phyloP scores from a whole-genome alignment of 1,284 basidiomycete genomes.

The Tausonia pullulans region DNA sequence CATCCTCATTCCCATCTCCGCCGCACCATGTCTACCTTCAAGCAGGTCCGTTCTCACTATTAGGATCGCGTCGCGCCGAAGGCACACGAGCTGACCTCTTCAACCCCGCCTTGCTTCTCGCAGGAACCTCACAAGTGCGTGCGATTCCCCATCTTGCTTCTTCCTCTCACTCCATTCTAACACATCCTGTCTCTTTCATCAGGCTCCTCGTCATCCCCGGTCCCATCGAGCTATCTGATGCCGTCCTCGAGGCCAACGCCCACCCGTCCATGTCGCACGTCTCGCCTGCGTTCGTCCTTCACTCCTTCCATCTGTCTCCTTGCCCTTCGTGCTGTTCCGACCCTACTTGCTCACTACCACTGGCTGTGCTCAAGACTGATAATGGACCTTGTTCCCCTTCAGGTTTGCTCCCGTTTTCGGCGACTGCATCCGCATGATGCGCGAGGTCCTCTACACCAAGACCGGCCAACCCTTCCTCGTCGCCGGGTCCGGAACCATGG shows the following conservation, averaged over 20 bases:
- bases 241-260: constrained; percentile 40
- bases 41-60: not conserved
- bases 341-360: not conserved
- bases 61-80: not conserved
- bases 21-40: constrained; percentile 10
- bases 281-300: constrained; percentile 69
- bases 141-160: not conserved
- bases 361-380: not conserved
- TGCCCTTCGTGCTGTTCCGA: not conserved
- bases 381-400: not conserved
- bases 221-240: constrained; percentile 33
- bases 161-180: not conserved
- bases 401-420: constrained; percentile 52
- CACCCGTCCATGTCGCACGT: constrained; percentile 73
- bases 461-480: constrained; percentile 78
- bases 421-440: constrained; percentile 77
- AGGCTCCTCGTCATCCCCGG: constrained; percentile 34
- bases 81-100: not conserved
- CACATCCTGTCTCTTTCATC: constrained; percentile 1
- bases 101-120: not conserved
- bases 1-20: not conserved
- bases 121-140: not conserved
- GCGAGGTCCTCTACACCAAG: constrained; percentile 64
- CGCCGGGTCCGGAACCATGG: constrained; percentile 80
- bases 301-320: not conserved